Base-by-base conservation (phyloP, 805 yeast genomes). In the Nakazawaea ambrosiae region DNA sequence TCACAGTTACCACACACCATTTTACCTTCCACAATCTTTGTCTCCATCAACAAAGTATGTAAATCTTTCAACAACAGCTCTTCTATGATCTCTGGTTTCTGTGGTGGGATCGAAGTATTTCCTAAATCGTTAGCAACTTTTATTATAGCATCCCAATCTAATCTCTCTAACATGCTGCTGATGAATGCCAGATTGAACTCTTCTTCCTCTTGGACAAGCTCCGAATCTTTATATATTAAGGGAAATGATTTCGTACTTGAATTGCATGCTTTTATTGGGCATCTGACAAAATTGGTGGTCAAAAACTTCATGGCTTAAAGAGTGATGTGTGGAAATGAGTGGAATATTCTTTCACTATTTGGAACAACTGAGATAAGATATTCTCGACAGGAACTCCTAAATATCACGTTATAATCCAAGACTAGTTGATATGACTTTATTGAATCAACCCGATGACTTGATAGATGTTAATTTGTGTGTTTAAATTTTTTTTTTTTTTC, bases 271-370 rank as follows among this genome's bases (percentile, higher is more conserved):
- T 81, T 80, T 44, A 87, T 83, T 0, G 97, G 88, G 61, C 98
- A 92, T 56, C 82, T 87, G 45, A 92, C 95, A 60, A 92, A 92
- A 60, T 92, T 92, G 10, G 97, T 85, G n/a, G 98, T 90, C 20
- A 92, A 65, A 51, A 90, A 78, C 63, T 92, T 90, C 98, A 90
- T 90, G 10, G n/a, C n/a, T n/a, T n/a, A n/a, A n/a, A n/a, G n/a
- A n/a, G n/a, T n/a, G n/a, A n/a, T n/a, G n/a, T n/a, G n/a, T n/a
- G n/a, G n/a, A n/a, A n/a, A n/a, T 22, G 31, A 15, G 10, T 15
- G 10, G 10, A 9, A 27, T n/a, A 10, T 27, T 14, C 16, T 6
- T 14, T 15, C 16, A 10, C 3, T 27, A 27, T 18, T 27, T 27
- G 30, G 3, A 14, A 5, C 12, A 31, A 10, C 10, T 5, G 33